These are phyloP conservation scores for Apiotrichum porosum DNA, from an alignment of 1,284 basidiomycete genomes.

Conservation along the genomic window DNA sequence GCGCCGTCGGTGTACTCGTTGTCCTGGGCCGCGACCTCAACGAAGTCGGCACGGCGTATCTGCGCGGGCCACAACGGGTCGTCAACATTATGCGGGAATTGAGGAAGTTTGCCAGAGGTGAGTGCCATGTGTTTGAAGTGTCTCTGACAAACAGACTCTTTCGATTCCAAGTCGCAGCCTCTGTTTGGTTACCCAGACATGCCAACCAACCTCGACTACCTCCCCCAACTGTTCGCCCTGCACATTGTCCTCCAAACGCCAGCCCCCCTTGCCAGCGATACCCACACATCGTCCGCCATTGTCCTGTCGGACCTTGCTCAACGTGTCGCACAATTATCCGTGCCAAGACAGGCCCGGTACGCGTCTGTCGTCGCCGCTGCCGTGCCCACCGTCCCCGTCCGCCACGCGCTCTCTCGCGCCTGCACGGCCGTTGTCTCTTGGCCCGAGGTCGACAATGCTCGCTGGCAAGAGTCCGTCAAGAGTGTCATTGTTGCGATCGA, in stretches of 20 bases:
- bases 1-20: constrained; percentile 16
- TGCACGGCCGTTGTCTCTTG: constrained; percentile 11
- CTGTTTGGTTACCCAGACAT: constrained; percentile 18
- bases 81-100: constrained; percentile 20
- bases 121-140: neutral
- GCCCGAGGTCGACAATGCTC: constrained; percentile 2
- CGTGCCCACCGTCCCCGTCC: neutral
- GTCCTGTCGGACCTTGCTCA: constrained; percentile 14
- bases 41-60: constrained; percentile 9
- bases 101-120: constrained; percentile 26
- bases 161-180: constrained; percentile 1
- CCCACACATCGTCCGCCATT: constrained; percentile 7
- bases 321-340: neutral
- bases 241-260: constrained; percentile 14
- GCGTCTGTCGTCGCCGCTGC: constrained; percentile 4
- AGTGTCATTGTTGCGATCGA: constrained; percentile 7
- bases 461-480: constrained; percentile 7
- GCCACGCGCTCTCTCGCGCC: constrained; percentile 15
- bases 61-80: constrained; percentile 21
- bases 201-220: constrained; percentile 1
- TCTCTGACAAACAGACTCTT: constrained; percentile 1
- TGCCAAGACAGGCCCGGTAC: constrained; percentile 13
- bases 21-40: constrained; percentile 20
- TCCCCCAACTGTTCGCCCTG: constrained; percentile 16
- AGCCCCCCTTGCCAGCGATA: constrained; percentile 10